phyloP scores from a whole-genome alignment of 768 basidiomycete species.

The Megacollybia marginata region DNA sequence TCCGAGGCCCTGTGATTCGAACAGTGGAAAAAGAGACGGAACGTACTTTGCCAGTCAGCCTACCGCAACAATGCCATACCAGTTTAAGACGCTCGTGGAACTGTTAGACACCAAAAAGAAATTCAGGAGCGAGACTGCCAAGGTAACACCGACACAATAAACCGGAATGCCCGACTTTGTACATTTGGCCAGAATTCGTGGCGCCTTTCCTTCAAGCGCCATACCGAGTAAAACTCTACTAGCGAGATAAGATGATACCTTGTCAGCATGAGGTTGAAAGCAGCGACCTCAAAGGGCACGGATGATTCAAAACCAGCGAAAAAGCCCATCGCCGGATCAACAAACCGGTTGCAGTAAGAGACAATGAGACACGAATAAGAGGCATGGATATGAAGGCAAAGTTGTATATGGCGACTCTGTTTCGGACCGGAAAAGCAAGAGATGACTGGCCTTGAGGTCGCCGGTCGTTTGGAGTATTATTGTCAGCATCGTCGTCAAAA shows the following conservation, averaged over 20 bases:
- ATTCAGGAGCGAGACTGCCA: constrained; percentile 30
- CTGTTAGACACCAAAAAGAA: constrained; percentile 42
- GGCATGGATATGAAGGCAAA: too few relatives aligned
- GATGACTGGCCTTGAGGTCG: too few relatives aligned
- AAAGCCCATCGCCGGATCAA: constrained; percentile 51
- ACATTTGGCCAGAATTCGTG: constrained; percentile 42
- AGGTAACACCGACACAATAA: constrained; percentile 38
- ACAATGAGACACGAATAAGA: constrained; percentile 10
- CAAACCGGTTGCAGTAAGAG: constrained; percentile 45
- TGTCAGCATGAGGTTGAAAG: constrained; percentile 43
- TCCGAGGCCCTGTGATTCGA: constrained; percentile 25
- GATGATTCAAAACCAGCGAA: constrained; percentile 41
- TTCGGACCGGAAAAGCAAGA: too few relatives aligned
- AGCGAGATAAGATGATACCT: constrained; percentile 49
- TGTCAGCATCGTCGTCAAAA: too few relatives aligned
- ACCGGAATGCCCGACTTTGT: constrained; percentile 50
- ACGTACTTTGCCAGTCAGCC: constrained; percentile 19
- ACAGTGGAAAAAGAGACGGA: background rate
- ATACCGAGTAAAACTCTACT: constrained; percentile 45
- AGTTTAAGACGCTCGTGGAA: constrained; percentile 36
- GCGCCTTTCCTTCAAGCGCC: constrained; percentile 54
- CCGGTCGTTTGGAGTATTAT: too few relatives aligned
- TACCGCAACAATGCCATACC: constrained; percentile 17
- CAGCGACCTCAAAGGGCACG: constrained; percentile 43
- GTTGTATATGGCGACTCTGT: too few relatives aligned